Conservation (phyloP, 2,329 filamentous ascomycete genomes). For the Trichoderma breve region DNA sequence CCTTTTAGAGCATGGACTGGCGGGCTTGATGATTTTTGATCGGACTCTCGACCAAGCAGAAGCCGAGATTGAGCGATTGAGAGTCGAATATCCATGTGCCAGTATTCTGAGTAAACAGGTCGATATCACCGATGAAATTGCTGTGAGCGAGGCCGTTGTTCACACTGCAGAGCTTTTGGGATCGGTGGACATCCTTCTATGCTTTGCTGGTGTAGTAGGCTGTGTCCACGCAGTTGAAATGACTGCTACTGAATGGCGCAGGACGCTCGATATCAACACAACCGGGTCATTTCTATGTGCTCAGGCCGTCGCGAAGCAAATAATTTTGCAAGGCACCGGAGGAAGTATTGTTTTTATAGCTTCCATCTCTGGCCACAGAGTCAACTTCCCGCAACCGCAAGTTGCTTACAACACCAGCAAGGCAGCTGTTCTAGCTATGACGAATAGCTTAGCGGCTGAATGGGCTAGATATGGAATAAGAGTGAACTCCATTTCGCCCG, state of each 20-base stretch:
- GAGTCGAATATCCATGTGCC: neutral
- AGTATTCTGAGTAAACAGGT: neutral
- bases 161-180: constrained; percentile 18
- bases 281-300: constrained; percentile 43
- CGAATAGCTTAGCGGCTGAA: constrained; percentile 66
- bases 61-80: neutral
- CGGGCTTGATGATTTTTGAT: constrained; percentile 61
- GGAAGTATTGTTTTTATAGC: constrained; percentile 66
- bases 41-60: constrained; percentile 42
- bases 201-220: constrained; percentile 61
- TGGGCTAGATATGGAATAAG: constrained; percentile 70
- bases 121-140: neutral
- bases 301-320: constrained; percentile 31
- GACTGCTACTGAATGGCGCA: constrained; percentile 50
- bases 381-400: constrained; percentile 73
- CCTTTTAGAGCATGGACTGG: constrained; percentile 67
- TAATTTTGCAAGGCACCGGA: constrained; percentile 49
- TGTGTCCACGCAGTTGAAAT: constrained; percentile 57
- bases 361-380: constrained; percentile 64
- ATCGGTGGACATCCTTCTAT: constrained; percentile 25
- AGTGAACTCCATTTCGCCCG: constrained; percentile 67
- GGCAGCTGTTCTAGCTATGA: constrained; percentile 62
- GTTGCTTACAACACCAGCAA: constrained; percentile 71
- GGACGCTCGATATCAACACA: constrained; percentile 69
- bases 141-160: neutral